phyloP scores from a whole-genome alignment of 2,329 filamentous ascomycete genomes.

The Lasiodiplodia citricola region DNA sequence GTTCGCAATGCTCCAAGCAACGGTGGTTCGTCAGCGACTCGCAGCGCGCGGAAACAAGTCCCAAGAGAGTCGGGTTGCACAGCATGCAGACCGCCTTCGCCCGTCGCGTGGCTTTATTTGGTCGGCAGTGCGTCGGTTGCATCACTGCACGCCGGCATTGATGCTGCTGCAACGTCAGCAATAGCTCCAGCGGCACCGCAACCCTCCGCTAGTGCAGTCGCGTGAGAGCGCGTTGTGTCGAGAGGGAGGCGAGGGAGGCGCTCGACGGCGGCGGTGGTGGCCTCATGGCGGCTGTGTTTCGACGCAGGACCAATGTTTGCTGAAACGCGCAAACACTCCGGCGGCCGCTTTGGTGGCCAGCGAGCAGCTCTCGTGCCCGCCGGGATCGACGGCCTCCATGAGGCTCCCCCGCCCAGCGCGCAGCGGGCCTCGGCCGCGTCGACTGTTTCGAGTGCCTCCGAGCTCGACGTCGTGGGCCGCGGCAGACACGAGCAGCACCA shows the following conservation, averaged over 20 bases:
- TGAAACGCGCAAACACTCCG: slow-evolving; percentile 18
- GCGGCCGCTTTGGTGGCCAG: slow-evolving; percentile 18
- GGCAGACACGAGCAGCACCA: slow-evolving; percentile 16
- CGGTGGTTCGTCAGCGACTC: slow-evolving; percentile 14
- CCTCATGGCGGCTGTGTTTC: slow-evolving; percentile 11
- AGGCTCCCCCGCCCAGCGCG: slow-evolving; percentile 15
- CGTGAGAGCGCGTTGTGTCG: background rate
- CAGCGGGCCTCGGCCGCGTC: slow-evolving; percentile 23
- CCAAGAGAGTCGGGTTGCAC: slow-evolving; percentile 17
- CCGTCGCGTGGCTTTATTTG: slow-evolving; percentile 21
- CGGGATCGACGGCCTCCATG: slow-evolving; percentile 14
- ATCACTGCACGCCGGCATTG: slow-evolving; percentile 5
- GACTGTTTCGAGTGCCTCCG: slow-evolving; percentile 14
- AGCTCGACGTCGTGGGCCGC: slow-evolving; percentile 12
- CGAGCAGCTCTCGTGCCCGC: background rate
- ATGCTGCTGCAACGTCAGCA: slow-evolving; percentile 19
- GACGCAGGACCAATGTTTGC: background rate
- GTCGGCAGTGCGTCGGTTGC: slow-evolving; percentile 2
- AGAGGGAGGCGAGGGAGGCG: background rate
- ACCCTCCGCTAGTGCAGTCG: background rate
- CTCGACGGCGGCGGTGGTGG: background rate
- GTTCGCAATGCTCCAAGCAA: slow-evolving; percentile 4
- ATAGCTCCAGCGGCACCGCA: too few species aligned
- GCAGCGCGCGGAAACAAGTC: slow-evolving; percentile 9
- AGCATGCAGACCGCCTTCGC: background rate